phyloP scores from a whole-genome alignment of 2,329 filamentous ascomycete species.

The Colletotrichum sp. region DNA sequence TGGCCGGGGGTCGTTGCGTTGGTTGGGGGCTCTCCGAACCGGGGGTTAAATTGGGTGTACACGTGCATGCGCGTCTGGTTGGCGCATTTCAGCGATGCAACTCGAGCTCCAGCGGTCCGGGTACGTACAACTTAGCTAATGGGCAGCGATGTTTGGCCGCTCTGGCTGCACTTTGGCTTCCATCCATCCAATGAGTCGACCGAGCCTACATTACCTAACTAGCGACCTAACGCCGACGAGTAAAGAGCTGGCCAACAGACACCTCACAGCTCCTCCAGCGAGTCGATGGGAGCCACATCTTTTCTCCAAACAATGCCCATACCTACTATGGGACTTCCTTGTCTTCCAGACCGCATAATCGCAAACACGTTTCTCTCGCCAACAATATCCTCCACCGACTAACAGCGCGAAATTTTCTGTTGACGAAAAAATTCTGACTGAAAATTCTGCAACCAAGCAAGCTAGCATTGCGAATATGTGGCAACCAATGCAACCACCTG shows the following conservation, averaged over 20 bases:
- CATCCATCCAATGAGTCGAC: not conserved
- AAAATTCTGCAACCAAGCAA: not conserved
- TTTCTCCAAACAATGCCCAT: not conserved
- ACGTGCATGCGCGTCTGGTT: conserved; percentile 18
- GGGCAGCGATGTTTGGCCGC: not conserved
- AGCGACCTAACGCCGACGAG: not conserved
- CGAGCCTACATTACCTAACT: not conserved
- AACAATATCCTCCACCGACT: not conserved
- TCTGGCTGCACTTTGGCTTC: not conserved
- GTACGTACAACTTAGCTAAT: conserved; percentile 1
- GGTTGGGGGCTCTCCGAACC: conserved; percentile 21
- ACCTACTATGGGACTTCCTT: not conserved
- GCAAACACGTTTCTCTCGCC: not conserved
- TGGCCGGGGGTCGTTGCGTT: conserved; percentile 4
- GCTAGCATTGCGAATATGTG: not conserved
- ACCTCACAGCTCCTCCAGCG: not conserved
- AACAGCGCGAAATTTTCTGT: not conserved
- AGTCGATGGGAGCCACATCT: not conserved
- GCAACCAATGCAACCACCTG: not conserved
- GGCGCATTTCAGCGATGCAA: conserved; percentile 8
- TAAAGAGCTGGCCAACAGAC: not conserved
- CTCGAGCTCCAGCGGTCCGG: conserved; percentile 1
- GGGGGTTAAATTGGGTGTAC: conserved; percentile 20
- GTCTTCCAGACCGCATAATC: not conserved
- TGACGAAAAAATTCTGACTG: not conserved